A percentile compares a stretch with the other conserved stretches of the same genome.
Conservation (phyloP, 495 filamentous ascomycete species). For the Rusavskia elegans region DNA sequence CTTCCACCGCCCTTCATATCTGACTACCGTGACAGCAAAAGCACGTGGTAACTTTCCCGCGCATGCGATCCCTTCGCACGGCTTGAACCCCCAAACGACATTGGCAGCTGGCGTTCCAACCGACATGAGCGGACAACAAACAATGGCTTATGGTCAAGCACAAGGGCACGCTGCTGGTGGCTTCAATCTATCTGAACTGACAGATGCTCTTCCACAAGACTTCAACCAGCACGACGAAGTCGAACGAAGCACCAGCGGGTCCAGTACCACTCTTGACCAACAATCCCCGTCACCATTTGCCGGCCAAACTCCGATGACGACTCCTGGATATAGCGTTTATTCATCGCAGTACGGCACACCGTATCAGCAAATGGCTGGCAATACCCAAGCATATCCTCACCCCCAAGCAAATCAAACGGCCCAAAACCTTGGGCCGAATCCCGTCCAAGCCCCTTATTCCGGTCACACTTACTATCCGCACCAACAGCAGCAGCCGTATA, state of each 20-base stretch:
- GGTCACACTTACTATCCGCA: constrained; percentile 7
- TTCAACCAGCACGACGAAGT: background rate
- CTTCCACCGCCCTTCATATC: background rate
- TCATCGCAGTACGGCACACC: constrained; percentile 16
- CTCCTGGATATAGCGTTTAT: constrained; percentile 15
- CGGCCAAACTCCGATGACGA: constrained; percentile 15
- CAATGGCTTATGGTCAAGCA: constrained; percentile 10
- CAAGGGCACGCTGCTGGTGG: constrained; percentile 18
- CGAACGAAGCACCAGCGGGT: background rate
- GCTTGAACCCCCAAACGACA: background rate
- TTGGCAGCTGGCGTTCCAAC: background rate
- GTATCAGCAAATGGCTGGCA: constrained; percentile 13
- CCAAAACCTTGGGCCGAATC: constrained; percentile 7
- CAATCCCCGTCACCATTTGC: constrained; percentile 15
- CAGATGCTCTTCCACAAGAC: constrained; percentile 28
- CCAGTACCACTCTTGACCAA: constrained; percentile 1
- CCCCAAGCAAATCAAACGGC: constrained; percentile 9
- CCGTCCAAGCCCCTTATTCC: constrained; percentile 12
- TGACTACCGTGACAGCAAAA: background rate
- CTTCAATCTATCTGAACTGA: constrained; percentile 32
- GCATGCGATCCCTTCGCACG: background rate
- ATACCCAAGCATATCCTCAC: constrained; percentile 9
- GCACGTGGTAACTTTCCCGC: background rate
- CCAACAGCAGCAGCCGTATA: constrained; percentile 9
- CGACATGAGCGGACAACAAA: constrained; percentile 12